Conservation (phyloP, 345 rosid genomes). For the Rhizophora mangle region DNA sequence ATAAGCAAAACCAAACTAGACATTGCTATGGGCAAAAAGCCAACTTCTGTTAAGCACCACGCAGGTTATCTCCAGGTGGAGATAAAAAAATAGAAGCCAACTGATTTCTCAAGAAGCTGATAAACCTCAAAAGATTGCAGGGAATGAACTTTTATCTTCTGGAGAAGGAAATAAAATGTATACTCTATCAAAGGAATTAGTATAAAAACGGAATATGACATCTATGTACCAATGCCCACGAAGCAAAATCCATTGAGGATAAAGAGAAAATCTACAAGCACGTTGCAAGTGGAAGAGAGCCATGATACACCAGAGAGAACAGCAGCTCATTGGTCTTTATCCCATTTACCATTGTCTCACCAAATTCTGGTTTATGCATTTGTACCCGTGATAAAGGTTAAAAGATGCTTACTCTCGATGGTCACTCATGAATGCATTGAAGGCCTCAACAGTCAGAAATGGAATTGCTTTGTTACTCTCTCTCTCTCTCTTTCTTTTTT, state of each 20-base stretch:
- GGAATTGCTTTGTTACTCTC: background rate
- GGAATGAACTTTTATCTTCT: too few species aligned
- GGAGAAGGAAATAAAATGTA: too few species aligned
- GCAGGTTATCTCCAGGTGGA: too few species aligned
- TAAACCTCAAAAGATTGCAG: too few species aligned
- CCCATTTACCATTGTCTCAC: background rate
- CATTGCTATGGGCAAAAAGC: too few species aligned
- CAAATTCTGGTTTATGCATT: background rate
- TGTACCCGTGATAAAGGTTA: background rate
- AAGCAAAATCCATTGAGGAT: background rate
- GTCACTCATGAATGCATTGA: background rate
- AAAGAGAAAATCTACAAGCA: background rate
- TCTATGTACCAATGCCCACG: background rate
- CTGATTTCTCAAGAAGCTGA: too few species aligned
- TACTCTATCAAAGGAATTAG: too few species aligned
- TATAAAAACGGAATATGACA: too few species aligned
- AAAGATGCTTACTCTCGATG: background rate
- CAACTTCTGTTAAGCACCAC: too few species aligned
- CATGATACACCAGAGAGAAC: background rate
- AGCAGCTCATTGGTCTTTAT: background rate
- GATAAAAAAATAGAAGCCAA: too few species aligned
- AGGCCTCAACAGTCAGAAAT: slow-evolving; percentile 7
- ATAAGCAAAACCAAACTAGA: too few species aligned
- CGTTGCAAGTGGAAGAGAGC: background rate
- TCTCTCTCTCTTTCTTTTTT: background rate